phyloP scores from a whole-genome alignment of 2,329 filamentous ascomycete genomes.

The Falciphora oryzae region DNA sequence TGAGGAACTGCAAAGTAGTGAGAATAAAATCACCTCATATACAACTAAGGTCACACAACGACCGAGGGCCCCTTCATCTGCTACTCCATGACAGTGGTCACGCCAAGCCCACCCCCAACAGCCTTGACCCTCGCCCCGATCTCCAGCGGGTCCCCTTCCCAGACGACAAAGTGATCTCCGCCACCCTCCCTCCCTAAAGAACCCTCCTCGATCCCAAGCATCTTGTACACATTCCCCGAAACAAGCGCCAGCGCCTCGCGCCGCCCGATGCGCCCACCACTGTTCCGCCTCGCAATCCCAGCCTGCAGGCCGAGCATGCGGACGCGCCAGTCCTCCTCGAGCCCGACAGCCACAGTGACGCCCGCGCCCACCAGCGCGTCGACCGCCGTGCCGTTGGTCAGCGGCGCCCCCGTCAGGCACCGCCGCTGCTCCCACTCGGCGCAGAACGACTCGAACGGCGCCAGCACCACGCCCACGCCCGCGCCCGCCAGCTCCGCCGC shows the following conservation, averaged over 20 bases:
- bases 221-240: constrained; percentile 49
- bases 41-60: no score
- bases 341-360: constrained; percentile 51
- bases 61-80: no score
- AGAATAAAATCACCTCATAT: not conserved
- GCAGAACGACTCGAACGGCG: constrained; percentile 51
- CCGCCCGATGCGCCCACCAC: constrained; percentile 47
- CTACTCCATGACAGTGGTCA: constrained; percentile 29
- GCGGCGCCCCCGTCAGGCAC: constrained; percentile 56
- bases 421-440: constrained; percentile 56
- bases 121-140: constrained; percentile 51
- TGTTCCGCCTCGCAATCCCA: constrained; percentile 53
- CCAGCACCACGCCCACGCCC: constrained; percentile 52
- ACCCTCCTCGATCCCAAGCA: constrained; percentile 42
- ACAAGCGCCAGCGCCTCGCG: constrained; percentile 51
- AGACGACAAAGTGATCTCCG: constrained; percentile 50
- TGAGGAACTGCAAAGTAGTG: no score
- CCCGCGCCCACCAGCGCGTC: constrained; percentile 54
- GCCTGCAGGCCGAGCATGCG: constrained; percentile 55
- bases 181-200: constrained; percentile 12
- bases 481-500: constrained; percentile 52
- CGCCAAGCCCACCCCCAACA: constrained; percentile 38
- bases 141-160: constrained; percentile 57
- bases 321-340: constrained; percentile 57
- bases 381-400: constrained; percentile 59